Conservation (phyloP, 352 stramenopile genomes). For the Phytopythium cucurbitacearum region DNA sequence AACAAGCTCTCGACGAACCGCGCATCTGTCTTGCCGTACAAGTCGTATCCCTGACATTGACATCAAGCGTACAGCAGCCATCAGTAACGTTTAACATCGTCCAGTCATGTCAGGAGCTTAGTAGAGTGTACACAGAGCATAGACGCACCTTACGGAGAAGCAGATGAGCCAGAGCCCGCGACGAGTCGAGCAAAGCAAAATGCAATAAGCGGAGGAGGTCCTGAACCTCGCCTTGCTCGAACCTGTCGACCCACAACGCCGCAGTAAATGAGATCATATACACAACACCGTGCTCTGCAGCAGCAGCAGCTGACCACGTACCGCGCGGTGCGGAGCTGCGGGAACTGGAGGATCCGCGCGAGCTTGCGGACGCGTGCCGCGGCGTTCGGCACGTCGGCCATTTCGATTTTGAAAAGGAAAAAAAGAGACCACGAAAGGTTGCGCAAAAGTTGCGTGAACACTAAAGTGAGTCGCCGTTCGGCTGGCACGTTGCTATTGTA, state of each 20-base stretch:
- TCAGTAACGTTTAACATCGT: too few relatives aligned
- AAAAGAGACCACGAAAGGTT: constrained; percentile 5
- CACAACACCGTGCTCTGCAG: not conserved
- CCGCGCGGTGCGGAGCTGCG: constrained; percentile 27
- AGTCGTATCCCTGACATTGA: constrained; percentile 43
- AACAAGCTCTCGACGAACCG: constrained; percentile 75
- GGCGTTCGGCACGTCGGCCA: constrained; percentile 49
- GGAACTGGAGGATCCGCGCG: constrained; percentile 47
- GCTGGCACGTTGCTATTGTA: not conserved
- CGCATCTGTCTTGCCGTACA: constrained; percentile 74
- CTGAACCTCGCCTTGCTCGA: constrained; percentile 29
- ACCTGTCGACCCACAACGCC: constrained; percentile 2
- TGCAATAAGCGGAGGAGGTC: constrained; percentile 70
- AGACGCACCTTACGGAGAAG: constrained; percentile 30
- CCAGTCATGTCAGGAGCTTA: too few relatives aligned
- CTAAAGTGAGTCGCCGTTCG: not conserved
- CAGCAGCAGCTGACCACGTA: constrained; percentile 8
- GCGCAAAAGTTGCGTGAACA: constrained; percentile 6
- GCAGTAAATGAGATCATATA: not conserved
- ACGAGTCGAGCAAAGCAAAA: constrained; percentile 71
- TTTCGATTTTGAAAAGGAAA: constrained; percentile 7
- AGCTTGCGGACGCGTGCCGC: constrained; percentile 53
- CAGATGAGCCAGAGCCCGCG: constrained; percentile 53
- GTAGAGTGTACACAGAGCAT: too few relatives aligned
- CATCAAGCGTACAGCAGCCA: not conserved